phyloP scores from a whole-genome alignment of 352 stramenopile species.

The Phytopythium chamaehyphon region DNA sequence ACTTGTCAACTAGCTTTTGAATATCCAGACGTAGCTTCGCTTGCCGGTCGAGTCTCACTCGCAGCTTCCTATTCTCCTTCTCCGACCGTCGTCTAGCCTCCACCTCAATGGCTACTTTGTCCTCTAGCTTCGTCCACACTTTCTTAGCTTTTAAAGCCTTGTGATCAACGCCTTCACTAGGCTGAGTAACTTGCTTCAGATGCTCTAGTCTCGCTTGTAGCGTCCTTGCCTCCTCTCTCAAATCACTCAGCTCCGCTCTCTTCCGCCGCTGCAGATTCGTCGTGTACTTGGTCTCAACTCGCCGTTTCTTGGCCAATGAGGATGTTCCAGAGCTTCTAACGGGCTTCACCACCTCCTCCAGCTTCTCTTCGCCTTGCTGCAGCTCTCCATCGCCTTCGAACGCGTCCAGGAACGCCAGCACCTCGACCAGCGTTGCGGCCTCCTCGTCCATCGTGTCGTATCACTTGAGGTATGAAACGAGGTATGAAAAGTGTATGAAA shows the following conservation, averaged over 20 bases:
- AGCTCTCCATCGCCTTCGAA: neutral
- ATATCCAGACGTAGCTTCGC: neutral
- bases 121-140: neutral
- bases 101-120: neutral
- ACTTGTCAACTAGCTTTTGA: neutral
- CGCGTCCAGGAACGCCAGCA: constrained; percentile 5
- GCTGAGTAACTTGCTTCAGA: neutral
- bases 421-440: neutral
- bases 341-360: neutral
- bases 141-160: too few species aligned
- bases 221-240: neutral
- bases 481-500: too few species aligned
- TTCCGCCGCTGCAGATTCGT: constrained; percentile 3
- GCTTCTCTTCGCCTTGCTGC: too few species aligned
- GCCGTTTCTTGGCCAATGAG: neutral
- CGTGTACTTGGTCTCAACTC: neutral
- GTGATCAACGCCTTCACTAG: too few species aligned
- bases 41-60: neutral
- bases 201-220: neutral
- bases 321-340: too few species aligned
- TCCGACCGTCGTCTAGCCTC: neutral
- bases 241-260: neutral
- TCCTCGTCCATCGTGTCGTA: too few species aligned
- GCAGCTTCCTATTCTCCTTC: neutral
- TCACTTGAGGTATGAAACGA: too few species aligned